phyloP scores from a whole-genome alignment of 2,329 filamentous ascomycete genomes.

The Mycogone perniciosa region DNA sequence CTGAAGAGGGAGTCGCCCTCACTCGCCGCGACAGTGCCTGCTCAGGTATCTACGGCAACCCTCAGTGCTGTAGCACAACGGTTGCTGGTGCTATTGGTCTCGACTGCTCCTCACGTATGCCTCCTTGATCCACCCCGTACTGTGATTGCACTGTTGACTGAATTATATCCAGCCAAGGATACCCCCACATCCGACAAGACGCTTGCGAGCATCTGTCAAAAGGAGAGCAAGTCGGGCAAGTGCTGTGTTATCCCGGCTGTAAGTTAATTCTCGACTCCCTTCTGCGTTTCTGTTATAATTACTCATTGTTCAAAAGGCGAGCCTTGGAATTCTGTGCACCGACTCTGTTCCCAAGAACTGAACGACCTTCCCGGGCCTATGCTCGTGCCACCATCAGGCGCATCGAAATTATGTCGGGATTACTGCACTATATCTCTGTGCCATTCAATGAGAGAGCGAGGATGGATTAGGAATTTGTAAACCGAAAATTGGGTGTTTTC shows the following conservation, averaged over 20 bases:
- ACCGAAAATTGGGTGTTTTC: no score
- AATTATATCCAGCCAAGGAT: neutral
- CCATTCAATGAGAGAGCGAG: no score
- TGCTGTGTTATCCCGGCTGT: constrained; percentile 2
- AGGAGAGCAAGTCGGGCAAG: neutral
- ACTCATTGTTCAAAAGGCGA: neutral
- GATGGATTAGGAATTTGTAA: no score
- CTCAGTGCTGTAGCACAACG: constrained; percentile 15
- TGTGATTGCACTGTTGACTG: neutral
- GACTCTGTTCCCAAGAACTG: no score
- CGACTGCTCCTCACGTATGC: constrained; percentile 14
- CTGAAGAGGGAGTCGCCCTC: neutral
- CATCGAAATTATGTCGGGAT: no score
- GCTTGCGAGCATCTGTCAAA: neutral
- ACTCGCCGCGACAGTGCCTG: neutral
- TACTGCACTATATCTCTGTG: no score
- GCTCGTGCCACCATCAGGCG: no score
- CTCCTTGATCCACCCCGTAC: neutral
- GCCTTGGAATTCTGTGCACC: constrained; percentile 1
- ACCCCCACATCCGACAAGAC: neutral
- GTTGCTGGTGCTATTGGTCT: constrained; percentile 11
- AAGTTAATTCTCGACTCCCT: neutral
- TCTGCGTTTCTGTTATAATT: neutral
- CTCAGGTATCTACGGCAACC: constrained; percentile 11
- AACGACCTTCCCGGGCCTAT: no score